A percentile compares a stretch with the other conserved stretches of the same genome.
Evolutionary conservation across 257 asterid genomes (phyloP).

Genomic region (Plantago major): DNA sequence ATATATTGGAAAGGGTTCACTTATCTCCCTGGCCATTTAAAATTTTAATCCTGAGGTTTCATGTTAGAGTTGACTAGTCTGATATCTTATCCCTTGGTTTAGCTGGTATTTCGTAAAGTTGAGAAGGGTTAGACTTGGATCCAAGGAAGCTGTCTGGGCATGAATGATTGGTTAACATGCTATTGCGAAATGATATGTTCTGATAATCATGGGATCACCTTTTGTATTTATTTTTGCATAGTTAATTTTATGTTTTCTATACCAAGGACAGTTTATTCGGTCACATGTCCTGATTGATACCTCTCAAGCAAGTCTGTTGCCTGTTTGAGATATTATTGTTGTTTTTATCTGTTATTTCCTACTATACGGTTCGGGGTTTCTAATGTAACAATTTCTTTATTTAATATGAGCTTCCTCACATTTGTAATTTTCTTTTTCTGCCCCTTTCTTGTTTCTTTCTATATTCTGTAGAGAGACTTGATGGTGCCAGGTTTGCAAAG

Average conservation of each 20-base stretch:
- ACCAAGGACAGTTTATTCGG: background rate
- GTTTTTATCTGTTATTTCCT: background rate
- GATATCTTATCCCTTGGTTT: background rate
- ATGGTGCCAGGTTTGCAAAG: constrained; percentile 65
- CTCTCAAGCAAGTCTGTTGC: background rate
- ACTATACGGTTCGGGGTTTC: background rate
- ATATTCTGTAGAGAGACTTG: constrained; percentile 37
- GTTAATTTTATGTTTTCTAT: background rate
- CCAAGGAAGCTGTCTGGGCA: background rate
- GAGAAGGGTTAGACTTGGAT: background rate
- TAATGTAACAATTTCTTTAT: background rate
- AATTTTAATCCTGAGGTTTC: too few relatives aligned
- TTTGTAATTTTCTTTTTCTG: too few relatives aligned
- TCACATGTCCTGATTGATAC: constrained; percentile 4
- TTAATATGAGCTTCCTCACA: too few relatives aligned
- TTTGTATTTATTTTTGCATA: background rate
- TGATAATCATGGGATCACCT: too few relatives aligned
- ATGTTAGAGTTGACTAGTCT: too few relatives aligned
- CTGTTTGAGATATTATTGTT: background rate
- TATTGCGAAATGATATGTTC: background rate
- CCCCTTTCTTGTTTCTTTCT: background rate
- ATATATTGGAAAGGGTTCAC: background rate
- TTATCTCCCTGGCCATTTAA: too few relatives aligned
- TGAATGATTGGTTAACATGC: background rate
- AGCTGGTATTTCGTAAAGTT: background rate